phyloP scores from a whole-genome alignment of 352 stramenopile genomes.

The Phytophthora chlamydospora region DNA sequence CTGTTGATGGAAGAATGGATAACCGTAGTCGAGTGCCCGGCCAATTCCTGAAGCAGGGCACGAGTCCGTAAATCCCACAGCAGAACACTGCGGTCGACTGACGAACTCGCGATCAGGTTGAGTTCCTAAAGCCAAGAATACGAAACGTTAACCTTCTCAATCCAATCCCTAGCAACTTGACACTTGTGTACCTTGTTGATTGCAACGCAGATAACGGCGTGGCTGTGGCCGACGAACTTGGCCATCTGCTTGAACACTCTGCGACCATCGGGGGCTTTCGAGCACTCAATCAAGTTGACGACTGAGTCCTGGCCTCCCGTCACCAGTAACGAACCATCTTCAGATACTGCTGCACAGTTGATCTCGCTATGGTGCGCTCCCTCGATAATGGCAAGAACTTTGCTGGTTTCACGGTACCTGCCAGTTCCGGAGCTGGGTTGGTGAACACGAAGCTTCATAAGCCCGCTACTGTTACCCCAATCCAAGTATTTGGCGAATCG shows the following conservation, averaged over 20 bases:
- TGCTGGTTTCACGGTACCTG: slow-evolving; percentile 66
- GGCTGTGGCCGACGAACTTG: slow-evolving; percentile 74
- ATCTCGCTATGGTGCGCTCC: slow-evolving; percentile 59
- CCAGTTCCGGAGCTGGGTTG: slow-evolving; percentile 36
- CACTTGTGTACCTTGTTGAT: slow-evolving; percentile 60
- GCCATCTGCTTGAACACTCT: slow-evolving; percentile 70
- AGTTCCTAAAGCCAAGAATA: slow-evolving; percentile 41
- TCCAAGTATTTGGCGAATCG: slow-evolving; percentile 82
- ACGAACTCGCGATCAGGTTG: slow-evolving; percentile 72
- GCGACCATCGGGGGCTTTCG: slow-evolving; percentile 54
- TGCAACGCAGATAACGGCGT: slow-evolving; percentile 61
- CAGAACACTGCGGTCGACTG: slow-evolving; percentile 58
- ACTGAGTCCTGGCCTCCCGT: slow-evolving; percentile 72
- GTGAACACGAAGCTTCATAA: slow-evolving; percentile 70
- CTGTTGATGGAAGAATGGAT: slow-evolving; percentile 70
- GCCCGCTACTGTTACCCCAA: slow-evolving; percentile 53
- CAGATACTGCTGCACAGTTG: slow-evolving; percentile 65
- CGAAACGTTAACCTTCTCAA: not conserved
- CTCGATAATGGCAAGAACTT: slow-evolving; percentile 71
- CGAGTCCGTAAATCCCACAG: slow-evolving; percentile 76
- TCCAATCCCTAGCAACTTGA: too few species aligned
- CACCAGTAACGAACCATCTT: slow-evolving; percentile 63
- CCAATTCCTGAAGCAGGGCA: slow-evolving; percentile 63
- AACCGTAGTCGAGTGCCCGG: slow-evolving; percentile 55
- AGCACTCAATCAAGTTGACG: slow-evolving; percentile 77